Conservation (phyloP, 2,329 filamentous ascomycete species). For the Penicillium sclerotigenum region DNA sequence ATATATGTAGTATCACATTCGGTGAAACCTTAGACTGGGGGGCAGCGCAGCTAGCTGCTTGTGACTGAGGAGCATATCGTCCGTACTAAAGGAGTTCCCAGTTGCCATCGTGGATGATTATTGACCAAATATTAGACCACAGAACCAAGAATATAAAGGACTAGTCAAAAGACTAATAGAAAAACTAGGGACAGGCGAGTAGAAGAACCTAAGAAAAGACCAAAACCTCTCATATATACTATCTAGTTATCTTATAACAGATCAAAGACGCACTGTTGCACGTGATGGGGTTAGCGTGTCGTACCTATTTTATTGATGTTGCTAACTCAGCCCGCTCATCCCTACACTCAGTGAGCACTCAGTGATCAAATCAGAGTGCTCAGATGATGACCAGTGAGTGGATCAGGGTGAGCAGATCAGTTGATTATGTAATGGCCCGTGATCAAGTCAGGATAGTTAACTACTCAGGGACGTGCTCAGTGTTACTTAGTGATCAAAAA, state of each 20-base stretch:
- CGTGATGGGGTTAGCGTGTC: neutral
- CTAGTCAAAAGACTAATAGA: no score
- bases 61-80: no score
- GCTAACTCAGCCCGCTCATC: neutral
- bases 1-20: no score
- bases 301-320: constrained; percentile 3
- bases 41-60: no score
- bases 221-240: neutral
- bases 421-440: neutral
- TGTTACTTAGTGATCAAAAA: no score
- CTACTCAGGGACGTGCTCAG: neutral
- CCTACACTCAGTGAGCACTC: neutral
- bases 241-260: neutral
- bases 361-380: neutral
- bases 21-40: no score
- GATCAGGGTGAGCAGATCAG: neutral
- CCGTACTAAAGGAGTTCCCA: no score
- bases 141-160: no score
- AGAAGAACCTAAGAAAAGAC: neutral
- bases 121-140: no score
- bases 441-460: neutral
- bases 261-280: neutral
- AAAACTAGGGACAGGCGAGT: neutral
- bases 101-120: no score
- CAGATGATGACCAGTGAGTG: neutral